These are phyloP conservation scores for Pestalotiopsis sp. DNA, from an alignment of 2,329 filamentous ascomycete species.

Conservation along the genomic window DNA sequence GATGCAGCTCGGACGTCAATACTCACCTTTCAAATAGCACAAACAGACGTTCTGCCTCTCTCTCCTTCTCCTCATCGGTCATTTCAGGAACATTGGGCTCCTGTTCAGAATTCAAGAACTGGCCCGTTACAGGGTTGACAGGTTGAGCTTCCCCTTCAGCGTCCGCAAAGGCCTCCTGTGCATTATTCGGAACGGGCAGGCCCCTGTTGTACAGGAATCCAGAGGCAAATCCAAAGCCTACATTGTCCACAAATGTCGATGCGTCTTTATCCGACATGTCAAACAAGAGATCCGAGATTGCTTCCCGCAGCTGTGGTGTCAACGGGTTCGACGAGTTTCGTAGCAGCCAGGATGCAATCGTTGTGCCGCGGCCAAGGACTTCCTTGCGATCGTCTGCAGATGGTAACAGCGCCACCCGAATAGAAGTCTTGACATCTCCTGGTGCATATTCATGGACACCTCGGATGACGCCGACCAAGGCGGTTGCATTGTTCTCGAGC, in stretches of 20 bases:
- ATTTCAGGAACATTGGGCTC: conserved; percentile 67
- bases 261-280: conserved; percentile 84
- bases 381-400: conserved; percentile 74
- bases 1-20: background rate
- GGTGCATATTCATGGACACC: conserved; percentile 73
- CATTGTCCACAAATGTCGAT: conserved; percentile 80
- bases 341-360: conserved; percentile 76
- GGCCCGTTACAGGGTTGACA: conserved; percentile 86
- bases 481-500: conserved; percentile 72
- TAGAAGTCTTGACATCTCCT: conserved; percentile 58
- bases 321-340: conserved; percentile 75
- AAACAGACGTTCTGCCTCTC: conserved; percentile 87
- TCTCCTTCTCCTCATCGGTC: conserved; percentile 89
- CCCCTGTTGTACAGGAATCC: conserved; percentile 88
- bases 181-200: conserved; percentile 72
- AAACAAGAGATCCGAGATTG: conserved; percentile 80
- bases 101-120: conserved; percentile 72
- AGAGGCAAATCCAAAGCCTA: conserved; percentile 92
- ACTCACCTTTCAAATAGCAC: conserved; percentile 83
- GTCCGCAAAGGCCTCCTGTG: conserved; percentile 53
- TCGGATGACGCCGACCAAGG: conserved; percentile 74
- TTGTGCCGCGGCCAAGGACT: conserved; percentile 75
- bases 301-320: conserved; percentile 71
- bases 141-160: conserved; percentile 35
- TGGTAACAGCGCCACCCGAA: conserved; percentile 74